A percentile compares a stretch with the other conserved stretches of the same genome.
These are phyloP conservation scores for Pseudozyma sp. DNA, from an alignment of 1,284 basidiomycete species.

Conservation along the genomic window DNA sequence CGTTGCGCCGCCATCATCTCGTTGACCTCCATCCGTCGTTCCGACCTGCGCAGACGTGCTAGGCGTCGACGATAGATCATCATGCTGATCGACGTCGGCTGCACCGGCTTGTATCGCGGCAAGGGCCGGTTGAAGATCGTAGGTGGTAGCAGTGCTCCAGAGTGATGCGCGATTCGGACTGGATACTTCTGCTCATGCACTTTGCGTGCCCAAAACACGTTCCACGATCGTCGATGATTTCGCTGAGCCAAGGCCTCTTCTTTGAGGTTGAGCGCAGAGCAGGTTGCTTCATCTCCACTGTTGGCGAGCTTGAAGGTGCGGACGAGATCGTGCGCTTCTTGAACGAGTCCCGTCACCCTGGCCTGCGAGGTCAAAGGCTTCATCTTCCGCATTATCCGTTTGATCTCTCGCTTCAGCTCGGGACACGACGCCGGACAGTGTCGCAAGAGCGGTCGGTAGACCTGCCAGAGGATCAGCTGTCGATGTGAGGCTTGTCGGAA, in stretches of 20 bases:
- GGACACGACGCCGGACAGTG: constrained; percentile 23
- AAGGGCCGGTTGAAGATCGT: constrained; percentile 60
- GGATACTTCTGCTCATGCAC: constrained; percentile 42
- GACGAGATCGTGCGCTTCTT: constrained; percentile 19
- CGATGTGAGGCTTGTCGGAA: constrained; percentile 40
- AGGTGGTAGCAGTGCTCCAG: constrained; percentile 62
- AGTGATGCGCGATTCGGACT: constrained; percentile 47
- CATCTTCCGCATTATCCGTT: constrained; percentile 20
- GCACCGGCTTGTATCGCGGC: constrained; percentile 64
- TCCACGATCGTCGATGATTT: constrained; percentile 24
- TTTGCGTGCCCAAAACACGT: constrained; percentile 21
- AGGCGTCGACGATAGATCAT: constrained; percentile 60
- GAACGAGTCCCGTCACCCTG: constrained; percentile 13
- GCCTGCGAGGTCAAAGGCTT: constrained; percentile 24
- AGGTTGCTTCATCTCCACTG: constrained; percentile 14
- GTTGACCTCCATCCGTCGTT: constrained; percentile 39
- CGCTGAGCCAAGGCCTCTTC: constrained; percentile 22
- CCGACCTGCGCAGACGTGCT: constrained; percentile 38
- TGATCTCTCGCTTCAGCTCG: constrained; percentile 17
- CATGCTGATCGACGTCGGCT: constrained; percentile 62
- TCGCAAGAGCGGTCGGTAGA: constrained; percentile 55
- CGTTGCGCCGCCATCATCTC: constrained; percentile 37
- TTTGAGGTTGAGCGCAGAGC: constrained; percentile 1
- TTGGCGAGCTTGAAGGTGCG: constrained; percentile 6
- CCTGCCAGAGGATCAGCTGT: constrained; percentile 32